These are phyloP conservation scores for Stagonosporopsis cucurbitacearum DNA, from an alignment of 2,329 filamentous ascomycete species.

Conservation along the genomic window DNA sequence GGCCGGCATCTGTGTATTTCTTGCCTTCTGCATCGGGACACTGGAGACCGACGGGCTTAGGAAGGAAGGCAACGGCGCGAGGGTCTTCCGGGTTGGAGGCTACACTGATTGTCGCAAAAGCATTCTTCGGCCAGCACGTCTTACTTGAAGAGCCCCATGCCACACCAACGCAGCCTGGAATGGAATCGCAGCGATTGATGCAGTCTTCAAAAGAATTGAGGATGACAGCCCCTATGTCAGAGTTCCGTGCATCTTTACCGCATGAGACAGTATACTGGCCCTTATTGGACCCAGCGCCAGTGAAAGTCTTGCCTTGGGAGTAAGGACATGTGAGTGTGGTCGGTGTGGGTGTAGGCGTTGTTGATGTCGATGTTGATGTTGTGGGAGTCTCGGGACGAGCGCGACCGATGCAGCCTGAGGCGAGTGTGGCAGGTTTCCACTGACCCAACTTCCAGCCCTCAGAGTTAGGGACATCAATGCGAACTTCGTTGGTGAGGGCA, in stretches of 20 bases:
- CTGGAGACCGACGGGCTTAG: background rate
- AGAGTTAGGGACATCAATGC: slow-evolving; percentile 7
- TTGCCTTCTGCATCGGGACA: slow-evolving; percentile 4
- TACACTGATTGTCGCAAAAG: background rate
- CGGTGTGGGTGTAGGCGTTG: slow-evolving; percentile 1
- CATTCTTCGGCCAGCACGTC: background rate
- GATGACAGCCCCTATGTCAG: background rate
- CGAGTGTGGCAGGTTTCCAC: slow-evolving; percentile 9
- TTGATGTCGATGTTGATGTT: background rate
- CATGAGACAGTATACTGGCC: slow-evolving; percentile 4
- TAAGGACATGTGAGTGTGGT: slow-evolving; percentile 3
- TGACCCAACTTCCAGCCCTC: slow-evolving; percentile 6
- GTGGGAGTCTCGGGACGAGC: slow-evolving; percentile 1
- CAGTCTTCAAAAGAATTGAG: background rate
- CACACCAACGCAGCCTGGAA: background rate
- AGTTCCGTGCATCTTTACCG: background rate
- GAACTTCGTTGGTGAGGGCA: slow-evolving; percentile 13
- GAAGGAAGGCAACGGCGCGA: background rate
- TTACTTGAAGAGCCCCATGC: background rate
- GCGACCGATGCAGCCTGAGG: slow-evolving; percentile 14
- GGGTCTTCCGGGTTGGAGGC: background rate
- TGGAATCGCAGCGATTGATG: background rate
- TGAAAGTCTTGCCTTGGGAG: background rate
- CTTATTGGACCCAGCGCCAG: slow-evolving; percentile 2
- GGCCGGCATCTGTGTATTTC: slow-evolving; percentile 5